Evolutionary conservation across 306 rosid species (phyloP).

Genomic region (Glycine tomentella): DNA sequence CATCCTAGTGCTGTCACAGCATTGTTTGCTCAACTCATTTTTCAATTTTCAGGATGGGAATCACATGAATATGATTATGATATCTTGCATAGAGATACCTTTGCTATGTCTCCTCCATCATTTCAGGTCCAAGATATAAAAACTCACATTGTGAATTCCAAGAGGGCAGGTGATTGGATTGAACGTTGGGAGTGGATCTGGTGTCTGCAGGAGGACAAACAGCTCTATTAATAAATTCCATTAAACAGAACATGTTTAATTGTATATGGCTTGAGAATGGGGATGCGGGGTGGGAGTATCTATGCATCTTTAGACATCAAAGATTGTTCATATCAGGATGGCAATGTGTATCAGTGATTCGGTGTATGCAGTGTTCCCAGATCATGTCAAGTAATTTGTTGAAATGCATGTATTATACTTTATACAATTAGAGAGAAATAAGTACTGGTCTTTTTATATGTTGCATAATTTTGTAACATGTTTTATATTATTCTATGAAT

Average conservation of each 20-base stretch:
- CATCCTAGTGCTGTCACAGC: slow-evolving; percentile 7
- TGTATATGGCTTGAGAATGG: slow-evolving; percentile 8
- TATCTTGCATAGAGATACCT: neutral
- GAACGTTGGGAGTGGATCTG: slow-evolving; percentile 5
- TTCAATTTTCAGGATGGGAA: slow-evolving; percentile 10
- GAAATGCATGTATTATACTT: neutral
- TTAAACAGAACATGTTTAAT: neutral
- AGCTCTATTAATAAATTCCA: slow-evolving; percentile 2
- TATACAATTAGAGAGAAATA: neutral
- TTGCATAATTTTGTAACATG: neutral
- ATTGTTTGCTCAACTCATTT: slow-evolving; percentile 39
- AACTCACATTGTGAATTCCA: neutral
- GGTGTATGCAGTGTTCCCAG: slow-evolving; percentile 12
- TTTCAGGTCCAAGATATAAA: slow-evolving; percentile 5
- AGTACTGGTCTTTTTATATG: neutral
- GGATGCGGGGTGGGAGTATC: neutral
- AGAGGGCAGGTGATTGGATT: neutral
- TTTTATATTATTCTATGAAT: slow-evolving; percentile 6
- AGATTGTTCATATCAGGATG: neutral
- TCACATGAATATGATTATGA: slow-evolving; percentile 38
- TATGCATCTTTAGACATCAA: neutral
- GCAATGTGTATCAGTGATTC: no score
- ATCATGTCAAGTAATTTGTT: slow-evolving; percentile 9
- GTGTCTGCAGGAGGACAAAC: slow-evolving; percentile 35
- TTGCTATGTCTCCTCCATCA: slow-evolving; percentile 22